A percentile compares a stretch with the other conserved stretches of the same genome.
These are phyloP conservation scores for Intubia oerlemansii DNA, from an alignment of 2,329 filamentous ascomycete genomes.

Conservation along the genomic window DNA sequence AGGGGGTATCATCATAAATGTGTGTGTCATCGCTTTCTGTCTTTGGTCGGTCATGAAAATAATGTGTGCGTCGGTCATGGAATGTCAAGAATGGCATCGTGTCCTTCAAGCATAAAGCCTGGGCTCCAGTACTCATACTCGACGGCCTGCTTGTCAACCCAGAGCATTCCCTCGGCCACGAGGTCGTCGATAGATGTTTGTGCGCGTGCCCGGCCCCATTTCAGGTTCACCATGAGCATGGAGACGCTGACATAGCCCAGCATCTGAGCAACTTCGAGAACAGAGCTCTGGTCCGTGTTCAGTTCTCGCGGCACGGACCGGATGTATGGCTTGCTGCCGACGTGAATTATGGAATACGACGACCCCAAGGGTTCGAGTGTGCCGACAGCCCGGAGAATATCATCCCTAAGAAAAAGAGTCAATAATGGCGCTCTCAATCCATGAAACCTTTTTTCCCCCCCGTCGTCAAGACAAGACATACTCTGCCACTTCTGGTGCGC, in stretches of 20 bases:
- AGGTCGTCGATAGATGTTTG: slow-evolving; percentile 81
- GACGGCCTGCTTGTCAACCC: slow-evolving; percentile 68
- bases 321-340: slow-evolving; percentile 73
- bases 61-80: no score
- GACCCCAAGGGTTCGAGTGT: slow-evolving; percentile 74
- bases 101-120: slow-evolving; percentile 39
- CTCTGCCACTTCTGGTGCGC: slow-evolving; percentile 63
- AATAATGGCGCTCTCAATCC: no score
- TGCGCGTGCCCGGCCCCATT: slow-evolving; percentile 69
- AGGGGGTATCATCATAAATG: no score
- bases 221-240: slow-evolving; percentile 71
- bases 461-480: no score
- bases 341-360: slow-evolving; percentile 64
- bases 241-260: slow-evolving; percentile 77
- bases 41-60: no score
- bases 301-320: slow-evolving; percentile 87
- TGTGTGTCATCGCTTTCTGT: no score
- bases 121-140: slow-evolving; percentile 94
- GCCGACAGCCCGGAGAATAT: slow-evolving; percentile 73
- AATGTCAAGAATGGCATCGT: slow-evolving; percentile 10
- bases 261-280: slow-evolving; percentile 77
- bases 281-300: slow-evolving; percentile 80
- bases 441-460: no score
- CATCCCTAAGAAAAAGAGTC: no score
- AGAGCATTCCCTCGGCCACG: slow-evolving; percentile 72